Conservation (phyloP, 805 yeast genomes). For the Trichomonascus vanleenenianus region DNA sequence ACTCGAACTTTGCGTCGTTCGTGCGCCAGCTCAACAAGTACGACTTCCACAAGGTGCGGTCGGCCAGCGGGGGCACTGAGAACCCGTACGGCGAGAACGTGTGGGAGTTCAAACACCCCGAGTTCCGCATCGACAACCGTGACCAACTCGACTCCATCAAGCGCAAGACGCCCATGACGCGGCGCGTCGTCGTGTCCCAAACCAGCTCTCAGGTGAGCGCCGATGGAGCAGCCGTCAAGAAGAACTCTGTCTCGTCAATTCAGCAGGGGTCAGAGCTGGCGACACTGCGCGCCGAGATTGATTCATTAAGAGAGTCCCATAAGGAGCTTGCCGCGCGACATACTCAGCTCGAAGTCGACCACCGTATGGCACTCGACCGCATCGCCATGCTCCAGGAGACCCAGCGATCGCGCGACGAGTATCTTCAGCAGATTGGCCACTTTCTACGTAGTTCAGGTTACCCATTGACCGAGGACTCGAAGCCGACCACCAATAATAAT, state of each 20-base stretch:
- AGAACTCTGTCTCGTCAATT: not conserved
- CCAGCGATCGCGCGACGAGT: not conserved
- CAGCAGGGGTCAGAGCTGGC: not conserved
- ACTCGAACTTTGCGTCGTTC: slow-evolving; percentile 88
- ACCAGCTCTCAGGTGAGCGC: slow-evolving; percentile 35
- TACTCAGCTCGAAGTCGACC: slow-evolving; percentile 1
- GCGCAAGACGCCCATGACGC: slow-evolving; percentile 50
- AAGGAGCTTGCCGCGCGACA: slow-evolving; percentile 4
- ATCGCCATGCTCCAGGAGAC: not conserved
- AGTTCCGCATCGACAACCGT: slow-evolving; percentile 65
- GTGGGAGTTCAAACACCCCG: slow-evolving; percentile 95
- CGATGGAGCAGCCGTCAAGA: slow-evolving; percentile 16
- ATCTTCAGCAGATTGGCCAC: not conserved
- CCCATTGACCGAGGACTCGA: too few species aligned
- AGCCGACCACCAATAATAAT: not conserved
- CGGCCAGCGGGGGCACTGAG: slow-evolving; percentile 7
- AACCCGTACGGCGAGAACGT: slow-evolving; percentile 35
- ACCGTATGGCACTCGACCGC: not conserved
- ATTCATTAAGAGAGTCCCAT: slow-evolving; percentile 1
- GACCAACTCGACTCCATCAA: slow-evolving; percentile 82
- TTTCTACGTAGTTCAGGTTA: not conserved
- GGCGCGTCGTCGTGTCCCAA: slow-evolving; percentile 9
- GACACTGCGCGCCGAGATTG: slow-evolving; percentile 2
- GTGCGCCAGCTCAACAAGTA: slow-evolving; percentile 94
- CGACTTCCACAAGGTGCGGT: slow-evolving; percentile 91